A percentile compares a stretch with the other conserved stretches of the same genome.
These are phyloP conservation scores for Colletotrichum simmondsii DNA, from an alignment of 2,329 filamentous ascomycete genomes.

Conservation along the genomic window DNA sequence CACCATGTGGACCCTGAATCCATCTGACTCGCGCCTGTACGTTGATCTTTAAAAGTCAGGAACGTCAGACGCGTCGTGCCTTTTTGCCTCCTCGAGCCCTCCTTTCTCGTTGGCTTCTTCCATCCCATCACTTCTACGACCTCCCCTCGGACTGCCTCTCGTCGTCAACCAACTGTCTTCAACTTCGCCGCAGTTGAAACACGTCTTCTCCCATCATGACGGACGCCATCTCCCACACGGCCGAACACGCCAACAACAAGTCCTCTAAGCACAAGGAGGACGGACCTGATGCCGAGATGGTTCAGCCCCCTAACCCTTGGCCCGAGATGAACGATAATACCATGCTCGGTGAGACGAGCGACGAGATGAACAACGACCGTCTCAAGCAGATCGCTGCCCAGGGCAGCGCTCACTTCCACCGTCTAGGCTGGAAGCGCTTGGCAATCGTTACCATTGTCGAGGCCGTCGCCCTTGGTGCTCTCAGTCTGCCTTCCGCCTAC, in stretches of 20 bases:
- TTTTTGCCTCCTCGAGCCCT: constrained; percentile 10
- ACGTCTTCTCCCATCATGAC: constrained; percentile 11
- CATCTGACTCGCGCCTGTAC: constrained; percentile 23
- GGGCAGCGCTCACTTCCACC: constrained; percentile 60
- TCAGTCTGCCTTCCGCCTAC: constrained; percentile 63
- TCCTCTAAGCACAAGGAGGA: constrained; percentile 15
- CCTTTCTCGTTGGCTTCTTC: background rate
- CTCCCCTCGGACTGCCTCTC: background rate
- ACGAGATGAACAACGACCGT: constrained; percentile 48
- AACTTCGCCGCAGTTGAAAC: background rate
- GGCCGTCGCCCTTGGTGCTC: constrained; percentile 64
- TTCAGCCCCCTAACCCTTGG: constrained; percentile 25
- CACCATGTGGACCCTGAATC: constrained; percentile 21
- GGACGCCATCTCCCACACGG: constrained; percentile 21
- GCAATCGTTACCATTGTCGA: constrained; percentile 67
- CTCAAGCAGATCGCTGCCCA: constrained; percentile 58
- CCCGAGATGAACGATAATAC: constrained; percentile 21
- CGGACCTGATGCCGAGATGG: constrained; percentile 23
- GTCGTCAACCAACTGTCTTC: background rate
- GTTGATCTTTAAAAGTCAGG: constrained; percentile 12
- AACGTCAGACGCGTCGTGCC: constrained; percentile 22
- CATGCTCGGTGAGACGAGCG: constrained; percentile 35
- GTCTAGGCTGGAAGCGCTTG: constrained; percentile 68
- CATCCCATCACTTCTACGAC: background rate
- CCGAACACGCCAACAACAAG: constrained; percentile 17